These are phyloP conservation scores for Pichia sp. DNA, from an alignment of 1,139 yeast species.

Conservation along the genomic window DNA sequence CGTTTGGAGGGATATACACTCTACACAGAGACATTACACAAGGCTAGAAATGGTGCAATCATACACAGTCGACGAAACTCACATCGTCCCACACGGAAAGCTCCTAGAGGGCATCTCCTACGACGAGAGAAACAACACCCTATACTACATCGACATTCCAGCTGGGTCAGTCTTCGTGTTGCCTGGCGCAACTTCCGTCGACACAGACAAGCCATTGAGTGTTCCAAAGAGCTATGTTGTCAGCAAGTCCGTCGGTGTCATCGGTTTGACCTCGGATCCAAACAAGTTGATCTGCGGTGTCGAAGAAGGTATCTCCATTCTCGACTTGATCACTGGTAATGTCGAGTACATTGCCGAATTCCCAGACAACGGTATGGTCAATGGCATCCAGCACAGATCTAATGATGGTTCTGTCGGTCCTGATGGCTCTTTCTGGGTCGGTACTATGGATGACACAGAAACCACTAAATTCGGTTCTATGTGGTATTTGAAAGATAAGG, in stretches of 20 bases:
- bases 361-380: constrained; percentile 34
- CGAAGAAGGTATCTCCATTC: constrained; percentile 55
- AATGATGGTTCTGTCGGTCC: constrained; percentile 76
- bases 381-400: constrained; percentile 48
- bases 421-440: constrained; percentile 68
- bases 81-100: constrained; percentile 45
- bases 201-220: not conserved
- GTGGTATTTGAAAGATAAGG: constrained; percentile 40
- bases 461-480: constrained; percentile 41
- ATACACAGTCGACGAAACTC: constrained; percentile 25
- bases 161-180: constrained; percentile 34
- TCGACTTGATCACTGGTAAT: constrained; percentile 41
- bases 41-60: not conserved
- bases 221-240: constrained; percentile 29
- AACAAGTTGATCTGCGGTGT: constrained; percentile 50
- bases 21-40: too few relatives aligned
- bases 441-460: constrained; percentile 59
- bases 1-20: too few relatives aligned
- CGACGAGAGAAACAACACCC: constrained; percentile 52
- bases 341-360: constrained; percentile 47
- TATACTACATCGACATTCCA: constrained; percentile 71
- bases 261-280: constrained; percentile 52
- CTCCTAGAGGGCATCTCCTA: constrained; percentile 69
- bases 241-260: constrained; percentile 54
- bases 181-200: not conserved